Percentiles rank a stretch among this genome's conserved stretches.
These are phyloP conservation scores for Neonectria hederae DNA, from an alignment of 2,329 filamentous ascomycete species.

Conservation along the genomic window DNA sequence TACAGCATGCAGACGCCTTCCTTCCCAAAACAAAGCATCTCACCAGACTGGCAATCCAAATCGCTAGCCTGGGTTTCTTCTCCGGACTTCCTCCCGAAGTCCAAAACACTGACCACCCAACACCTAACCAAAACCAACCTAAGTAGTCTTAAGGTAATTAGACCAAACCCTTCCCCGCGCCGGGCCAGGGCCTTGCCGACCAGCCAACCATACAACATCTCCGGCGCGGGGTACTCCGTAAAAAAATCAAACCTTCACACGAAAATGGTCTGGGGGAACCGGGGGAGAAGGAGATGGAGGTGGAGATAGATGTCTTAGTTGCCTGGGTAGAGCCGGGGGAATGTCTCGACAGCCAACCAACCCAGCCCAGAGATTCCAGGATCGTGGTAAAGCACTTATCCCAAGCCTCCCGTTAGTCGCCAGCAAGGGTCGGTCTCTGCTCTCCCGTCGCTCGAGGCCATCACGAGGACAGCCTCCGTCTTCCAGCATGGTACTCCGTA, in stretches of 20 bases:
- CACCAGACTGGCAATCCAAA: background rate
- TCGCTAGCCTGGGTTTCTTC: background rate
- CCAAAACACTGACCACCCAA: background rate
- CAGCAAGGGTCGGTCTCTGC: background rate
- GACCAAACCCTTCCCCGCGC: background rate
- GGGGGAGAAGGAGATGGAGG: conserved; percentile 4
- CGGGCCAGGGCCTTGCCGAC: background rate
- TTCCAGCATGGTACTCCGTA: no score
- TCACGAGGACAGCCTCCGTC: background rate
- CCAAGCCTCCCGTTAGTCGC: background rate
- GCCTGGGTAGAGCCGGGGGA: background rate
- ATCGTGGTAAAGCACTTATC: conserved; percentile 9
- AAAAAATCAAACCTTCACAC: conserved; percentile 5
- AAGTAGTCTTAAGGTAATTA: background rate
- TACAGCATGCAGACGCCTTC: background rate
- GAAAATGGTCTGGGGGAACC: conserved; percentile 16
- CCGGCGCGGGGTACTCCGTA: conserved; percentile 19
- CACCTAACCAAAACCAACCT: background rate
- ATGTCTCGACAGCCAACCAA: background rate
- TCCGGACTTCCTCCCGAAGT: background rate
- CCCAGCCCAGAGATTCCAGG: background rate
- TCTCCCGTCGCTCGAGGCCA: conserved; percentile 9
- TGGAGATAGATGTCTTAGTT: background rate
- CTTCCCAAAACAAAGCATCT: background rate
- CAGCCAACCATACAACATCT: conserved; percentile 5